Conservation (phyloP, 2,329 filamentous ascomycete genomes). For the Xylariaceae sp. region DNA sequence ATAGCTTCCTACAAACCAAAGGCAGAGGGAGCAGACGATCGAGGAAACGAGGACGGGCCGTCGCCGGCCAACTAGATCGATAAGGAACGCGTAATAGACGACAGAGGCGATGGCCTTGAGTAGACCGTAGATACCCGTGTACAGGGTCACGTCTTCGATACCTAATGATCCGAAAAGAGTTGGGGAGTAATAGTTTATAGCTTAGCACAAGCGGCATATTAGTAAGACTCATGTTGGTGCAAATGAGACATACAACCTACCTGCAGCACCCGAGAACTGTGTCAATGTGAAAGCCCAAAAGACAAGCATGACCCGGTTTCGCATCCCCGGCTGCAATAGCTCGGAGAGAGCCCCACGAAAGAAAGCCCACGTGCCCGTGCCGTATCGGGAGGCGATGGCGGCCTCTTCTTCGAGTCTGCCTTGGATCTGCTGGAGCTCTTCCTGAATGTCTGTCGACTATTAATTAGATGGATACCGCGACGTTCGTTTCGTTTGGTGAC, state of each 20-base stretch:
- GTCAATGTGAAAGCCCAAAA: constrained; percentile 39
- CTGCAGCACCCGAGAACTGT: constrained; percentile 40
- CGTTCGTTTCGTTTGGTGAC: not conserved
- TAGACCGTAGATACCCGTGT: constrained; percentile 51
- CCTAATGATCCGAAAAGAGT: constrained; percentile 44
- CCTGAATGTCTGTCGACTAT: constrained; percentile 40
- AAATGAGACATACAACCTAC: not conserved
- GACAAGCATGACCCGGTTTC: constrained; percentile 39
- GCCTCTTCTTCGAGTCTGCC: constrained; percentile 35
- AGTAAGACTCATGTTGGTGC: not conserved
- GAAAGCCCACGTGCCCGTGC: constrained; percentile 33
- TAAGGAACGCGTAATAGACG: constrained; percentile 40
- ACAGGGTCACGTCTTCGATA: constrained; percentile 43
- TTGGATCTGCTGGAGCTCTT: constrained; percentile 48
- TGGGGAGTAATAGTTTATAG: constrained; percentile 43
- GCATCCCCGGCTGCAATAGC: constrained; percentile 39
- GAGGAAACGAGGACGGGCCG: constrained; percentile 47
- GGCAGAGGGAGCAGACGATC: constrained; percentile 44
- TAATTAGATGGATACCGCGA: constrained; percentile 22
- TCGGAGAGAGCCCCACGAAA: constrained; percentile 36
- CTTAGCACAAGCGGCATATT: constrained; percentile 15
- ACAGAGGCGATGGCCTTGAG: constrained; percentile 41
- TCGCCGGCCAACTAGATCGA: constrained; percentile 41
- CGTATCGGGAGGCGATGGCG: constrained; percentile 32
- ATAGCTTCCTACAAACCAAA: constrained; percentile 53